Conservation (phyloP, 2,329 filamentous ascomycete genomes). For the Elsinoe batatas region DNA sequence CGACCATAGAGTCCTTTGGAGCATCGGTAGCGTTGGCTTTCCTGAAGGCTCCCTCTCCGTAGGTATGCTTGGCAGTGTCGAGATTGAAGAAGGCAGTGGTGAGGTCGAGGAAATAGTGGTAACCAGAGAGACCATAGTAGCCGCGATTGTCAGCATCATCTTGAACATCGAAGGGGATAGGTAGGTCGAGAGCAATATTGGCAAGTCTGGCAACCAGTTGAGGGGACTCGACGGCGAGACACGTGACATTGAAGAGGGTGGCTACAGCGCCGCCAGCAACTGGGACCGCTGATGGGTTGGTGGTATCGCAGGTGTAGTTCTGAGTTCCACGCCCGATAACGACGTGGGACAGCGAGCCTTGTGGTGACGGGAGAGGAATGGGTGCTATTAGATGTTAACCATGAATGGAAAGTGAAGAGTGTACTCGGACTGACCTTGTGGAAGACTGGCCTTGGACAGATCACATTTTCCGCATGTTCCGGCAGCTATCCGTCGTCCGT, state of each 20-base stretch:
- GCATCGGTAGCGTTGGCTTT: conserved; percentile 55
- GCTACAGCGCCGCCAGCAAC: conserved; percentile 64
- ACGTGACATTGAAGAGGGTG: conserved; percentile 79
- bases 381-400: conserved; percentile 19
- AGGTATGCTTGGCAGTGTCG: conserved; percentile 42
- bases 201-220: conserved; percentile 57
- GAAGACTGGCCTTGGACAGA: conserved; percentile 18
- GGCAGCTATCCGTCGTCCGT: conserved; percentile 8
- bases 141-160: conserved; percentile 38
- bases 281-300: conserved; percentile 51
- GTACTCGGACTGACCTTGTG: conserved; percentile 16
- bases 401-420: background rate
- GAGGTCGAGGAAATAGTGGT: conserved; percentile 68
- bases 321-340: conserved; percentile 81
- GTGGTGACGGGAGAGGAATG: conserved; percentile 49
- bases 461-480: conserved; percentile 17
- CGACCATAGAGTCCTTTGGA: conserved; percentile 50
- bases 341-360: conserved; percentile 62
- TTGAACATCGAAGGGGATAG: conserved; percentile 34
- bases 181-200: conserved; percentile 57
- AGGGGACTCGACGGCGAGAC: conserved; percentile 61
- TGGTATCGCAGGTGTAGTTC: conserved; percentile 74
- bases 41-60: conserved; percentile 53
- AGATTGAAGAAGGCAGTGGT: conserved; percentile 75
- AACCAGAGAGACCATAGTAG: conserved; percentile 56